Percentiles rank a stretch among this genome's conserved stretches.
Evolutionary conservation across 371 early-diverging fungal genomes (phyloP).

Genomic region (Cladochytrium tenue): DNA sequence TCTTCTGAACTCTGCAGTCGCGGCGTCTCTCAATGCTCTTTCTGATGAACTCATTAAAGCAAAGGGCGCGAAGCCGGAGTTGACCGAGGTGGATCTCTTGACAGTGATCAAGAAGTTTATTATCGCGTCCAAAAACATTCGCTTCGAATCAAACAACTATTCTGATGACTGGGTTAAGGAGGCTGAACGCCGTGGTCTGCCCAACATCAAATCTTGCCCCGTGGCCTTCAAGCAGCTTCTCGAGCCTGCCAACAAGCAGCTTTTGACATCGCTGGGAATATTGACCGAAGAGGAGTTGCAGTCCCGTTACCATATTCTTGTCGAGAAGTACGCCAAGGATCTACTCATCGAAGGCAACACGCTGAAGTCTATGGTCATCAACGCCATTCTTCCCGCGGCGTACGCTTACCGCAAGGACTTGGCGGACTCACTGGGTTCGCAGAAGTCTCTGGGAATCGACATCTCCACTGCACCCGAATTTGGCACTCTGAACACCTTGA

Average conservation of each 20-base stretch:
- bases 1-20: slow-evolving; percentile 89
- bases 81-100: slow-evolving; percentile 85
- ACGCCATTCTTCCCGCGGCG: slow-evolving; percentile 86
- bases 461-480: slow-evolving; percentile 66
- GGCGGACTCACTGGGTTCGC: slow-evolving; percentile 71
- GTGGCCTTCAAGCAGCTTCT: slow-evolving; percentile 84
- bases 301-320: slow-evolving; percentile 91
- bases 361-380: slow-evolving; percentile 75
- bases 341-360: slow-evolving; percentile 92
- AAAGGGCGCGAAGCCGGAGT: slow-evolving; percentile 75
- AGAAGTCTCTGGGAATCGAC: slow-evolving; percentile 60
- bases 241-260: slow-evolving; percentile 66
- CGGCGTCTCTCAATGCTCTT: slow-evolving; percentile 77
- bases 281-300: slow-evolving; percentile 83
- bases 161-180: slow-evolving; percentile 60
- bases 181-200: slow-evolving; percentile 79
- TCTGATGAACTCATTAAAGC: slow-evolving; percentile 68
- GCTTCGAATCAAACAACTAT: slow-evolving; percentile 97
- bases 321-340: slow-evolving; percentile 95
- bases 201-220: slow-evolving; percentile 85
- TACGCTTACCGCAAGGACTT: slow-evolving; percentile 84
- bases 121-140: slow-evolving; percentile 76
- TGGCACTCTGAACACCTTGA: slow-evolving; percentile 65
- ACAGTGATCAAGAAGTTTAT: slow-evolving; percentile 84
- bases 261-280: slow-evolving; percentile 81